Evolutionary conservation across 352 stramenopile genomes (phyloP).

Genomic region (Pythium brachiatum): DNA sequence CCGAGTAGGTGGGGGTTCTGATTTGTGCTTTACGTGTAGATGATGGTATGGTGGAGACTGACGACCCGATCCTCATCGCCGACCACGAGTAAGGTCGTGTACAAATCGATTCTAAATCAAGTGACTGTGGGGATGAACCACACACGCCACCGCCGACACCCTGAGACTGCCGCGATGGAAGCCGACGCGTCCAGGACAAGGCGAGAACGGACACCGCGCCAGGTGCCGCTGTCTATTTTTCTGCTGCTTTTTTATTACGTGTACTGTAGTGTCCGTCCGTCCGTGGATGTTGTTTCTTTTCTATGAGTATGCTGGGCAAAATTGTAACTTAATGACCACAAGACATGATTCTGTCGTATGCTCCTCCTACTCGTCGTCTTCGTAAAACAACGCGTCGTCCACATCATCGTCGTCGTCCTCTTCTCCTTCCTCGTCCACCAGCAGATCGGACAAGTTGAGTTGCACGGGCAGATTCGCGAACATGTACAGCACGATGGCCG

Average conservation of each 20-base stretch:
- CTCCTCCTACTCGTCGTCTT: constrained; percentile 27
- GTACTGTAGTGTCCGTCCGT: constrained; percentile 18
- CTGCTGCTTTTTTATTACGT: constrained; percentile 17
- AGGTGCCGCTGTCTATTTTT: constrained; percentile 19
- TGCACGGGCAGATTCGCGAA: constrained; percentile 60
- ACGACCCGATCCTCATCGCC: constrained; percentile 19
- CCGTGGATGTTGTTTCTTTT: constrained; percentile 15
- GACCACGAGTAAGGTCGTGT: constrained; percentile 10
- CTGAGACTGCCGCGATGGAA: constrained; percentile 1
- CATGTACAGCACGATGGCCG: constrained; percentile 68
- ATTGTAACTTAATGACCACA: constrained; percentile 28
- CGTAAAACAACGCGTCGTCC: constrained; percentile 36
- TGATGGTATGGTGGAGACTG: constrained; percentile 16
- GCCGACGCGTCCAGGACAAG: constrained; percentile 3
- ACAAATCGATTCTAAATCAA: constrained; percentile 23
- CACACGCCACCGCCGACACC: constrained; percentile 5
- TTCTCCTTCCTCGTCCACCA: constrained; percentile 38
- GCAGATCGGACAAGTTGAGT: constrained; percentile 53
- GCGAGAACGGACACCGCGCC: constrained; percentile 1
- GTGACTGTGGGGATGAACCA: constrained; percentile 28
- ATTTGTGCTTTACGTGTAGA: constrained; percentile 2
- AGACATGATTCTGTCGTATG: background rate
- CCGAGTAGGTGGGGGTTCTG: too few relatives aligned
- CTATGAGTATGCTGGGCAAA: constrained; percentile 18
- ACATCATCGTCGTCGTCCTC: constrained; percentile 31